Percentiles rank a stretch among this genome's conserved stretches.
Evolutionary conservation across 805 yeast genomes (phyloP).

Genomic region (Blastobotrys mokoenaii): DNA sequence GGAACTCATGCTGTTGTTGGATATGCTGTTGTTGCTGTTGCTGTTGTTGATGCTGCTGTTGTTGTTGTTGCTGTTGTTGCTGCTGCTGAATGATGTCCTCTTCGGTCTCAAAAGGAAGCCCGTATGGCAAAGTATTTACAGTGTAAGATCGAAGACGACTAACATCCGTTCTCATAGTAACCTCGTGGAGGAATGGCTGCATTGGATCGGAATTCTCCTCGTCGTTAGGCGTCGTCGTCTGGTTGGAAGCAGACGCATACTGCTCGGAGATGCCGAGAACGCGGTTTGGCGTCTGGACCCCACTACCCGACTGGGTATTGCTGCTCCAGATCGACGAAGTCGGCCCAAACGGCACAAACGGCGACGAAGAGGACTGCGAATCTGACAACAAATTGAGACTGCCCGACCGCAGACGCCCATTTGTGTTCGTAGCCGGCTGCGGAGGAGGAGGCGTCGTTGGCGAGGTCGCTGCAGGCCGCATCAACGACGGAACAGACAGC

Average conservation of each 20-base stretch:
- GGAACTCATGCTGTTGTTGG: not conserved
- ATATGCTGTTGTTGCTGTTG: conserved; percentile 16
- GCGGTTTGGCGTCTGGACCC: conserved; percentile 14
- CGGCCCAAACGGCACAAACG: conserved; percentile 24
- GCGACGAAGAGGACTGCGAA: conserved; percentile 19
- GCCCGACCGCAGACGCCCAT: conserved; percentile 20
- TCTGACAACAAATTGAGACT: conserved; percentile 21
- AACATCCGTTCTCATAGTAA: conserved; percentile 26
- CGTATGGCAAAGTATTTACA: conserved; percentile 17
- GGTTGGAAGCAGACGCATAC: conserved; percentile 9
- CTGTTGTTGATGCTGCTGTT: conserved; percentile 15
- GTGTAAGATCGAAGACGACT: conserved; percentile 26
- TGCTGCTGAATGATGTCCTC: conserved; percentile 12
- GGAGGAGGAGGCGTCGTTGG: conserved; percentile 13
- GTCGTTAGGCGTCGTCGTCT: conserved; percentile 13
- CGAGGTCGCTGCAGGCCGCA: conserved; percentile 12
- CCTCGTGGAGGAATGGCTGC: conserved; percentile 24
- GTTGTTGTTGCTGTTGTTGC: conserved; percentile 7
- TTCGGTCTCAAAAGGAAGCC: conserved; percentile 12
- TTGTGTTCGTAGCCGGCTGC: conserved; percentile 10
- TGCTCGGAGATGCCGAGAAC: conserved; percentile 13
- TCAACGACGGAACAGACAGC: conserved; percentile 19
- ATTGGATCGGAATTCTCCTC: conserved; percentile 17
- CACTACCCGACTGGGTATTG: conserved; percentile 17
- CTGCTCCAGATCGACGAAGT: not conserved